A percentile compares a stretch with the other conserved stretches of the same genome.
Evolutionary conservation across 768 basidiomycete species (phyloP).

Genomic region (Exidia glandulosa): DNA sequence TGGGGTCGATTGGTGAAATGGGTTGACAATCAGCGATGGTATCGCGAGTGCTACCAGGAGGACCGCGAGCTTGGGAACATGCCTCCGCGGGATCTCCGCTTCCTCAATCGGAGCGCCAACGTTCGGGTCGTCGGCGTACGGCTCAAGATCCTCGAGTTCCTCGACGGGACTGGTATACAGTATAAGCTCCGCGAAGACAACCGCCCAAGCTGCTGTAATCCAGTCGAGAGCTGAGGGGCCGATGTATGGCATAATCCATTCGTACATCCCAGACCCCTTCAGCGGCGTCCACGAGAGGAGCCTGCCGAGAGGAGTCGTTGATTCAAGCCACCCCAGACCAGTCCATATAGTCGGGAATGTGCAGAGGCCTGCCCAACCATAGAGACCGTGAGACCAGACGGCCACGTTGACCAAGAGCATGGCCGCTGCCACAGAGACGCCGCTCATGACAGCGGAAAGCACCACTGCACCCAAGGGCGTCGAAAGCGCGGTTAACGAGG

Average conservation of each 20-base stretch:
- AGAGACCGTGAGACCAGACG: constrained; percentile 15
- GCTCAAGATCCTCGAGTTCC: constrained; percentile 38
- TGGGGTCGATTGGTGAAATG: constrained; percentile 29
- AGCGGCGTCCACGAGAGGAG: constrained; percentile 63
- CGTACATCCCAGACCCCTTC: constrained; percentile 40
- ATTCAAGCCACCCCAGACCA: constrained; percentile 42
- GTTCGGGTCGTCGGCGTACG: constrained; percentile 11
- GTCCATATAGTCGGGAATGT: constrained; percentile 67
- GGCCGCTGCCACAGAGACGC: constrained; percentile 23
- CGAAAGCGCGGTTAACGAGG: too few relatives aligned
- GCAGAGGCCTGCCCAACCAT: constrained; percentile 32
- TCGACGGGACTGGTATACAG: neutral
- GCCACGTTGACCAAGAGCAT: constrained; percentile 25
- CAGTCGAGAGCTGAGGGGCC: constrained; percentile 62
- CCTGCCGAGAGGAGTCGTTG: constrained; percentile 54
- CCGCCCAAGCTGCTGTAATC: constrained; percentile 67
- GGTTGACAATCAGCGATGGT: constrained; percentile 44
- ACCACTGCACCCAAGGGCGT: too few relatives aligned
- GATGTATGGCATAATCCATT: constrained; percentile 47
- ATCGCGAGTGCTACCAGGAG: constrained; percentile 20
- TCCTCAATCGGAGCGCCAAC: neutral
- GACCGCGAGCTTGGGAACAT: constrained; percentile 30
- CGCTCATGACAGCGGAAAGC: too few relatives aligned
- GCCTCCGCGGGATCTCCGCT: constrained; percentile 25
- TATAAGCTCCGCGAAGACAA: constrained; percentile 42